Evolutionary conservation across 2,329 filamentous ascomycete species (phyloP).

Genomic region (Whalleya microplaca): DNA sequence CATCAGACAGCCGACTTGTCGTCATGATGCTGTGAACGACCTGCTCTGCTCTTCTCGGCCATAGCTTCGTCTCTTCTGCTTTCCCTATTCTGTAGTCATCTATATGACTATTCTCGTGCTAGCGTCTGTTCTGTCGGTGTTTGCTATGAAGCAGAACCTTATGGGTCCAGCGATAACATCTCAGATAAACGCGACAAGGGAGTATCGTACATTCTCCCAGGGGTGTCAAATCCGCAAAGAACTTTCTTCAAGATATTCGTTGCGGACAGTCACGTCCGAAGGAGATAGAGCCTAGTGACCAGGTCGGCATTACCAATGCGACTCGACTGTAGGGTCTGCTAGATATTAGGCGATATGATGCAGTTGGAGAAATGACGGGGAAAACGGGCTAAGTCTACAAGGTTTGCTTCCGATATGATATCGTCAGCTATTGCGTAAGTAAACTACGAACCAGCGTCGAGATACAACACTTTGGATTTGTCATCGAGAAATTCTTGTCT

Average conservation of each 20-base stretch:
- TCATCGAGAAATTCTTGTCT: constrained; percentile 68
- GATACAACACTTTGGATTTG: constrained; percentile 63
- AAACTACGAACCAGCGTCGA: constrained; percentile 51
- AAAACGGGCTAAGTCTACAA: constrained; percentile 30
- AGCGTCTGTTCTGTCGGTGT: not conserved
- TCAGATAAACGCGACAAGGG: constrained; percentile 11
- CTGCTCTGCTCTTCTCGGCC: constrained; percentile 1
- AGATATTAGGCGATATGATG: constrained; percentile 13
- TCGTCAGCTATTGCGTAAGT: constrained; percentile 23
- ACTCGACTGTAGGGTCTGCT: constrained; percentile 14
- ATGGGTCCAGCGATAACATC: constrained; percentile 13
- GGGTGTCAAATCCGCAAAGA: constrained; percentile 17
- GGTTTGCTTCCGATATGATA: constrained; percentile 12
- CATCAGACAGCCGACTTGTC: constrained; percentile 7
- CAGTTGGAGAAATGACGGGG: constrained; percentile 5
- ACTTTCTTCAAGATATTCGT: not conserved
- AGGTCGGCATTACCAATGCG: constrained; percentile 14
- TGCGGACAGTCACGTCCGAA: not conserved
- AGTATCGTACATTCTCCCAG: constrained; percentile 28
- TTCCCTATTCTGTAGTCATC: constrained; percentile 2
- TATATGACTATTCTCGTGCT: not conserved
- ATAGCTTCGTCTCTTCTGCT: not conserved
- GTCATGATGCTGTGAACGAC: constrained; percentile 11
- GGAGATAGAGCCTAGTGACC: constrained; percentile 14
- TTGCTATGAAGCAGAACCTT: constrained; percentile 13